phyloP scores from a whole-genome alignment of 208 protist genomes.

The Leishmania lainsoni region DNA sequence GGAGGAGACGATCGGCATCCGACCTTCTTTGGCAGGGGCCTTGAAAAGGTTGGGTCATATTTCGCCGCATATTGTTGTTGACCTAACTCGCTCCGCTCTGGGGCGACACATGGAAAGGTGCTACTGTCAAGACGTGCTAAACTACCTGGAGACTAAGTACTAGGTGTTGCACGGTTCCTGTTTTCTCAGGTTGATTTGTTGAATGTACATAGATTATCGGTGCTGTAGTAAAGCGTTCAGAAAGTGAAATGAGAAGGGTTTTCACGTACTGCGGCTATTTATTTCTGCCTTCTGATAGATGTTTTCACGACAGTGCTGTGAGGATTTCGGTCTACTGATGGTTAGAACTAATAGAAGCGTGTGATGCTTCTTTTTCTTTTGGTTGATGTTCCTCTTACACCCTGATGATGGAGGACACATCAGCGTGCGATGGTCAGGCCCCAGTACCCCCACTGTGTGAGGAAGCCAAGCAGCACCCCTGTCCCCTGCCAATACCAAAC shows the following conservation, averaged over 20 bases:
- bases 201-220: constrained; percentile 9
- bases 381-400: neutral
- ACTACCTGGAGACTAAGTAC: constrained; percentile 48
- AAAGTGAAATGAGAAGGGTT: neutral
- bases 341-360: neutral
- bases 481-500: neutral
- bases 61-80: constrained; percentile 64
- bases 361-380: constrained; percentile 5
- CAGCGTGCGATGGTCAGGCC: neutral
- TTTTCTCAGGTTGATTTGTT: neutral
- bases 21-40: constrained; percentile 38
- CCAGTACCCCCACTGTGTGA: neutral
- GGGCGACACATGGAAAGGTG: constrained; percentile 53
- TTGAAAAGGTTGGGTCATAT: constrained; percentile 58
- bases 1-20: constrained; percentile 66
- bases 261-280: neutral
- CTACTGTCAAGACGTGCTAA: constrained; percentile 53
- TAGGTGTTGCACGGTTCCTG: constrained; percentile 1
- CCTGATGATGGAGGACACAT: neutral
- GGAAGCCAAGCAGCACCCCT: neutral
- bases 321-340: neutral
- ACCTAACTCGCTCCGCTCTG: constrained; percentile 47
- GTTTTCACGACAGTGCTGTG: neutral
- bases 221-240: neutral
- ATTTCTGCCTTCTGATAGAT: neutral